Base-by-base conservation (phyloP, 352 stramenopile species). In the Globisporangium parvum region DNA sequence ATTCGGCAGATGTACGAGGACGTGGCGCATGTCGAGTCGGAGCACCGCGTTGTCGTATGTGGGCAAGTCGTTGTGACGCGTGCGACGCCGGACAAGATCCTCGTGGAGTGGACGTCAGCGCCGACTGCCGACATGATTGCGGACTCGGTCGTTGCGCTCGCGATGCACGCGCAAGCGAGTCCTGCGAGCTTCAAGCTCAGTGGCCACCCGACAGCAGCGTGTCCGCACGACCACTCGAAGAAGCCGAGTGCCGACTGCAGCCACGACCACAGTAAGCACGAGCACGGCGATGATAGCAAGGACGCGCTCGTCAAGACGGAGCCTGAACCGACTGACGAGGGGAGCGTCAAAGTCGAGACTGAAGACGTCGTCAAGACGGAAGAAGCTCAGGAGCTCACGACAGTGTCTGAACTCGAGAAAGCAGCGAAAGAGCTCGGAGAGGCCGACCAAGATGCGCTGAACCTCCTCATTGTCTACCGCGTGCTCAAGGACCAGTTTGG, bases 71-170 rank as follows among this genome's bases (percentile, higher is more conserved):
- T 79, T 3, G 68, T 95, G 12, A 92, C 85, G 4, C 75, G 75
- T 3, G 44, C 47, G 20, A 55, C 55, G 20, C 41, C 58, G 0
- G 75, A 69, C 23, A 78, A 78, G 57, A 59, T 96, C n/a, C 46
- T 88, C 21, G 62, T 96, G 14, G 80, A 90, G 48, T 96, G 88
- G 88, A 92, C 89, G 23, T 92, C 93, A 11, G 92, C 88, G 39
- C 91, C 95, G n/a, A 96, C 88, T 4, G 91, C 87, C 8, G 96
- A 99, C 65, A 94, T 98, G 66, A 93, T 98, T 55, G 96, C 95
- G 20, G 96, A 99, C 78, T 97, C 93, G 18, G 75, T 98, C n/a
- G 93, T 98, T 41, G 92, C 90, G 18, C 70, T 98, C 14, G 81
- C 96, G n/a, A 97, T 98, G 88, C 94, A 98, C 60, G 87, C 82